Percentiles rank a stretch among this genome's conserved stretches.
phyloP scores from a whole-genome alignment of 805 yeast species.

The Candida silvicultrix region DNA sequence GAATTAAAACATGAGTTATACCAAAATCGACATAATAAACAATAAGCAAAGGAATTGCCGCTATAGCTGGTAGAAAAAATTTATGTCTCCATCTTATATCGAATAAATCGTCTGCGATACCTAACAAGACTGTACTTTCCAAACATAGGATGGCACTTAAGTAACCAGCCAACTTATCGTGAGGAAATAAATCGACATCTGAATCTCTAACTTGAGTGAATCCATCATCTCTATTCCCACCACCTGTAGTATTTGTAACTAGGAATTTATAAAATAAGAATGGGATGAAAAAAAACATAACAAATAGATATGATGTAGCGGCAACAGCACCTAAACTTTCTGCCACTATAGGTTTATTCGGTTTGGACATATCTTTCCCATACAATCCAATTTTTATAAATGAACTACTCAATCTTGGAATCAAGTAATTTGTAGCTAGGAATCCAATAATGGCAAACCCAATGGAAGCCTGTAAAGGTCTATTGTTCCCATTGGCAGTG shows the following conservation, averaged over 20 bases:
- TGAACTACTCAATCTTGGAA: constrained; percentile 61
- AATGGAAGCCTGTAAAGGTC: constrained; percentile 36
- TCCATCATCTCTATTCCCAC: constrained; percentile 47
- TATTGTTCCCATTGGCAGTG: constrained; percentile 17
- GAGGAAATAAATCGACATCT: constrained; percentile 50
- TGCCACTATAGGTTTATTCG: constrained; percentile 68
- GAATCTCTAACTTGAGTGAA: neutral
- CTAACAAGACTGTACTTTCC: constrained; percentile 77
- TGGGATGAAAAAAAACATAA: constrained; percentile 84
- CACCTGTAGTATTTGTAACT: constrained; percentile 51
- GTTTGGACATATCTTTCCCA: constrained; percentile 80
- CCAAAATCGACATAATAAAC: constrained; percentile 94
- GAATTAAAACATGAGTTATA: constrained; percentile 80
- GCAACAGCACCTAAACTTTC: constrained; percentile 92
- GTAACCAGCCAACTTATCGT: constrained; percentile 76
- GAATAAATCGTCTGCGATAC: constrained; percentile 89
- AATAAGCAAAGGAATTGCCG: constrained; percentile 82
- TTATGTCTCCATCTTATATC: constrained; percentile 98
- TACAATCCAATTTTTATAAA: constrained; percentile 75
- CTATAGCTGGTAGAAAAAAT: constrained; percentile 91
- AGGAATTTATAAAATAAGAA: constrained; percentile 75
- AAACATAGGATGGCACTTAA: constrained; percentile 79
- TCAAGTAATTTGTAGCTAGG: constrained; percentile 47
- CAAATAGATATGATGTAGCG: constrained; percentile 71
- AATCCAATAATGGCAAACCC: constrained; percentile 71